Conservation (phyloP, 805 yeast species). For the Pichia occidentalis region DNA sequence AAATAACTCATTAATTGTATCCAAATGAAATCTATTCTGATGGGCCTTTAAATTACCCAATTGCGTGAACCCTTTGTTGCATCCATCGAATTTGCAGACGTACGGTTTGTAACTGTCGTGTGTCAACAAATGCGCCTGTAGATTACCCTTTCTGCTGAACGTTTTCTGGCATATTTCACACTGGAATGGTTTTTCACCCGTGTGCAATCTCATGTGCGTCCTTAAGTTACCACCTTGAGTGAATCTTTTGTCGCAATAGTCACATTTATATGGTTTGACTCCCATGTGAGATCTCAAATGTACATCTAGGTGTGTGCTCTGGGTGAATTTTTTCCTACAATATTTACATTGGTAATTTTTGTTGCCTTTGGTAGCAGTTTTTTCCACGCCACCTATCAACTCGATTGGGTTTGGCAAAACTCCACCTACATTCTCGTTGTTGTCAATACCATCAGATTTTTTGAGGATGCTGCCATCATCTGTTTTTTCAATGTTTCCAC, state of each 20-base stretch:
- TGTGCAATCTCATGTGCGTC: constrained; percentile 79
- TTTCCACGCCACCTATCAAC: constrained; percentile 75
- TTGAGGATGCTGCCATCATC: constrained; percentile 66
- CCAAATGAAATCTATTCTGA: constrained; percentile 81
- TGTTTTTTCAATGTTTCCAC: constrained; percentile 55
- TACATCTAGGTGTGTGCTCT: constrained; percentile 86
- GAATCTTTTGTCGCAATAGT: constrained; percentile 70
- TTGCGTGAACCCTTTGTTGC: constrained; percentile 83
- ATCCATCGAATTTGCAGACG: constrained; percentile 71
- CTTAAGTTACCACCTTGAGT: constrained; percentile 88
- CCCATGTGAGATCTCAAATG: constrained; percentile 87
- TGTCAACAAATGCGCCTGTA: constrained; percentile 80
- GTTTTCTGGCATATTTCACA: constrained; percentile 71
- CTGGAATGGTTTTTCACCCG: constrained; percentile 86
- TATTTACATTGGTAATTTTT: constrained; percentile 67
- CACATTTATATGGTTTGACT: constrained; percentile 74
- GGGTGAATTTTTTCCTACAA: constrained; percentile 77
- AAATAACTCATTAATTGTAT: constrained; percentile 62
- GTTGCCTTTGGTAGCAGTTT: constrained; percentile 38
- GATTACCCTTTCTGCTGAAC: constrained; percentile 86
- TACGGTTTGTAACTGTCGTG: constrained; percentile 77
- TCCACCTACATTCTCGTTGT: constrained; percentile 19
- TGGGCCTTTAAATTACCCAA: constrained; percentile 91
- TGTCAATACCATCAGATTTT: constrained; percentile 22
- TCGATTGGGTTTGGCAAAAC: constrained; percentile 50